Conservation (phyloP, 306 rosid species). For the Potentilla sterilis region DNA sequence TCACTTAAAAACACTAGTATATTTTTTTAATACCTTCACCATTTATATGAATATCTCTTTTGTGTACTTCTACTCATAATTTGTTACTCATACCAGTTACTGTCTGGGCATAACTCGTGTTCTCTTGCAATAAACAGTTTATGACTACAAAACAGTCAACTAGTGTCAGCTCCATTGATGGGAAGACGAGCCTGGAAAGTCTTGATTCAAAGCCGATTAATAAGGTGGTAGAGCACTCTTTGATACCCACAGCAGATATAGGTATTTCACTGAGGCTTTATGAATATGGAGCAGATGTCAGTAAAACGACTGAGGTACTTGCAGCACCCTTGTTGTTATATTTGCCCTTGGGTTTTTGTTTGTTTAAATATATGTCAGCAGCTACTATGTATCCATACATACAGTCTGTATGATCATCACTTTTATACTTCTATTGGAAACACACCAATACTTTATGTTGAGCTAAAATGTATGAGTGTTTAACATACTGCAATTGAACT, state of each 20-base stretch:
- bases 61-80: background rate
- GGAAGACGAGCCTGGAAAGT: background rate
- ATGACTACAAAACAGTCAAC: background rate
- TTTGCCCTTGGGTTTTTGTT: background rate
- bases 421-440: background rate
- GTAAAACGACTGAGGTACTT: background rate
- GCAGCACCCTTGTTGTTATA: background rate
- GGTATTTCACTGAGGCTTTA: background rate
- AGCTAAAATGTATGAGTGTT: background rate
- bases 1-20: no score
- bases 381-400: background rate
- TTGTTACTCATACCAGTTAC: background rate
- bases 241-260: background rate
- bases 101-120: background rate
- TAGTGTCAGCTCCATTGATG: background rate
- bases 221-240: background rate
- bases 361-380: background rate
- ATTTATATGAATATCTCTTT: background rate
- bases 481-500: background rate
- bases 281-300: background rate
- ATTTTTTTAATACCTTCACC: background rate
- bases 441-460: background rate
- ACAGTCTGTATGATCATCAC: background rate
- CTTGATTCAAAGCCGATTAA: background rate
- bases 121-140: background rate